Base-by-base conservation (phyloP, 2,329 filamentous ascomycete genomes). In the Fusarium coicis region DNA sequence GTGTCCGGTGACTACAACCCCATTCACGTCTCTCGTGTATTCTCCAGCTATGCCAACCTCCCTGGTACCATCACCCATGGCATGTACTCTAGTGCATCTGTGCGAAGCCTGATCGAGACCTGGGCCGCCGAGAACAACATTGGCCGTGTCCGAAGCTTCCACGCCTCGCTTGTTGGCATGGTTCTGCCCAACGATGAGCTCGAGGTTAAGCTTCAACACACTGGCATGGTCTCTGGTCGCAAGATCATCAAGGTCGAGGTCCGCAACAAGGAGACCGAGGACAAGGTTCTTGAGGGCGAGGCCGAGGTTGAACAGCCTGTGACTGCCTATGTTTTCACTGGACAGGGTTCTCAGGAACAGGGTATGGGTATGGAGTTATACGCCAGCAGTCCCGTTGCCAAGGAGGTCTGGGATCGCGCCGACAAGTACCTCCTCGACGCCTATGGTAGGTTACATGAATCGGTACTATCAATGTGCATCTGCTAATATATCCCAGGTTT, bases 291-390 rank as follows among this genome's bases (percentile, higher is more conserved):
- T 9, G 87, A 97, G 56, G 96, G 94, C 80, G 96, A 98, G 84
- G 96, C 96, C 32, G 96, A 99, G 84, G 94, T 99, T 66, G 96
- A 99, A 84, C 96, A 99, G 82, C 97, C 97, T 12, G 94, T 96
- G 39, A 97, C 96, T 4, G 92, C 96, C 10, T 99, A 99, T 79
- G 94, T 99, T 76, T 99, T 99, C 84, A 99, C 97, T 73, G 96
- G 96, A 63, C 96, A 99, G 84, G 96, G 96, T 78, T 98, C 95
- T 56, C 97, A 99, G 83, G 96, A 99, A 84, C 96, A 99, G 83
- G 96, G 96, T 71, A 99, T 99, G 96, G 96, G 96, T 84, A 99
- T 99, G 96, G 96, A 98, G 80, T 88, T 99, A 57, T 99, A 99
- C 82, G 93, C 89, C 79, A 97, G 92, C 87, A 98, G 96, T 81